Evolutionary conservation across 257 asterid species (phyloP).

Genomic region (Echites panduratus): DNA sequence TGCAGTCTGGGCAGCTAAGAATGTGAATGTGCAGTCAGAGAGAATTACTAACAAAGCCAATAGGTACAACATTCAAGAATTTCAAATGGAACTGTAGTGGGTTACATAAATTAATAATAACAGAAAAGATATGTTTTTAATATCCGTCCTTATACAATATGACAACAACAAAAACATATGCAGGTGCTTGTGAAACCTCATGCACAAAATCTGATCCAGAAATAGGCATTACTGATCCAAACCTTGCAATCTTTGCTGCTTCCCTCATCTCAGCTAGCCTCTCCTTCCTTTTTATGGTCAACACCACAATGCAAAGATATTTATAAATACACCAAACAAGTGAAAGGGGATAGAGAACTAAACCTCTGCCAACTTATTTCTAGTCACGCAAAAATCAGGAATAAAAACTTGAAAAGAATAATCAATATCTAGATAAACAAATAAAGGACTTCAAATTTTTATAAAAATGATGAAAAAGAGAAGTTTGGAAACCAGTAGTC

Average conservation of each 20-base stretch:
- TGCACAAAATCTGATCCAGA: conserved; percentile 97
- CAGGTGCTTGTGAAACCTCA: conserved; percentile 97
- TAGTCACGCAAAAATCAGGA: not conserved
- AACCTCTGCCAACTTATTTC: not conserved
- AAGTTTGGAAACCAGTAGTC: conserved; percentile 55
- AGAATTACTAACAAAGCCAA: not conserved
- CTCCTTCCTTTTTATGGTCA: conserved; percentile 47
- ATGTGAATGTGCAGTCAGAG: not conserved
- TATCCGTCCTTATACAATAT: conserved; percentile 75
- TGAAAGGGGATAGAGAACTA: not conserved
- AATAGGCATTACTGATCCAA: conserved; percentile 74
- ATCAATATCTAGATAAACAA: not conserved
- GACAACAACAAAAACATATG: conserved; percentile 86
- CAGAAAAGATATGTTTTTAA: not conserved
- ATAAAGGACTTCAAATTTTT: not conserved
- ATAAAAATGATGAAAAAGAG: not conserved
- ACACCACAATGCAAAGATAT: not conserved
- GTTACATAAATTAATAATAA: not conserved
- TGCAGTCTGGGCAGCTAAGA: conserved; percentile 58
- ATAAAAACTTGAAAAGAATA: conserved; percentile 21
- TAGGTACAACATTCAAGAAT: too few relatives aligned
- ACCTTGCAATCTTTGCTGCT: conserved; percentile 63
- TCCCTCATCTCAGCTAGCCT: conserved; percentile 86
- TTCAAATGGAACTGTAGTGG: not conserved
- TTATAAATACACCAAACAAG: not conserved